A percentile compares a stretch with the other conserved stretches of the same genome.
phyloP scores from a whole-genome alignment of 2,329 filamentous ascomycete species.

The Neurospora sp. region DNA sequence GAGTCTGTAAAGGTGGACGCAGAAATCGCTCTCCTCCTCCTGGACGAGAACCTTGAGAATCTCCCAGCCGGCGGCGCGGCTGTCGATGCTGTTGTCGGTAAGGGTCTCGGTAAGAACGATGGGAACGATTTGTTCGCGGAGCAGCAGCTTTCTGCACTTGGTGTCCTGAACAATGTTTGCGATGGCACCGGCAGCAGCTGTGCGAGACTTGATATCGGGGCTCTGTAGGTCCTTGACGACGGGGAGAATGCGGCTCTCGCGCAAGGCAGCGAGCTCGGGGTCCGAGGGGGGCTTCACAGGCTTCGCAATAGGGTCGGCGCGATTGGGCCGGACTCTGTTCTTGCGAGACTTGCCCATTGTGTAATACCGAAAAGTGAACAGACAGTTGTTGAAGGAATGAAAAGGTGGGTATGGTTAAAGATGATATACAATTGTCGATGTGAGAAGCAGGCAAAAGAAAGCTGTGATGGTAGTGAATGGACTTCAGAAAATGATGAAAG shows the following conservation, averaged over 20 bases:
- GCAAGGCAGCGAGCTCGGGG: conserved; percentile 51
- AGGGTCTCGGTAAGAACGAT: conserved; percentile 54
- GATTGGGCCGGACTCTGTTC: conserved; percentile 38
- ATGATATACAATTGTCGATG: neutral
- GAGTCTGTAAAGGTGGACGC: conserved; percentile 51
- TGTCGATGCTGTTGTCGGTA: conserved; percentile 52
- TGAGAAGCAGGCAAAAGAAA: neutral
- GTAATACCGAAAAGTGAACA: neutral
- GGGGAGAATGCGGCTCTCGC: conserved; percentile 53
- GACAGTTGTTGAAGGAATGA: neutral
- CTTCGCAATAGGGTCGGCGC: conserved; percentile 47
- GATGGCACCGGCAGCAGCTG: conserved; percentile 48
- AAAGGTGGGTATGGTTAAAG: neutral
- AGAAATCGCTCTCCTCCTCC: conserved; percentile 58
- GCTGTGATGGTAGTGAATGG: neutral
- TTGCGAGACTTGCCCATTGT: conserved; percentile 51
- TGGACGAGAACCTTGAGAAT: conserved; percentile 51
- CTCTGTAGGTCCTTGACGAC: conserved; percentile 51
- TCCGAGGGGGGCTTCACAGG: conserved; percentile 50
- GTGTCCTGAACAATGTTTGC: conserved; percentile 52
- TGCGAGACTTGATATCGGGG: conserved; percentile 47
- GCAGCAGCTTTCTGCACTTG: conserved; percentile 52
- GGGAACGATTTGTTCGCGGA: conserved; percentile 56
- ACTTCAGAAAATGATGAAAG: neutral
- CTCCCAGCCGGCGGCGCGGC: conserved; percentile 56